Conservation (phyloP, 345 rosid species). For the Moricandia moricandioides region DNA sequence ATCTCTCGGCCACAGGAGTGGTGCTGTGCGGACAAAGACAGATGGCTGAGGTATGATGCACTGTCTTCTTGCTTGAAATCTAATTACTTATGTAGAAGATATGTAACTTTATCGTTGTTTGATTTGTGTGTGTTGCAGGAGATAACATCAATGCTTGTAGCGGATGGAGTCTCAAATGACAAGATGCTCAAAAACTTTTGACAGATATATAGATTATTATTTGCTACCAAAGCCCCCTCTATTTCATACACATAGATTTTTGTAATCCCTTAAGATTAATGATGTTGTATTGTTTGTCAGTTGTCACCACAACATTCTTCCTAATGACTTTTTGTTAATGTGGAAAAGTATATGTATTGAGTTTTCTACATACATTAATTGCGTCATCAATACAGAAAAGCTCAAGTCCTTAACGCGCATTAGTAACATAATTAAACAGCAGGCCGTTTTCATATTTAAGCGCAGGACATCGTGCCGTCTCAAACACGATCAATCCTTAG, state of each 20-base stretch:
- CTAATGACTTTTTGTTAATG: neutral
- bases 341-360: neutral
- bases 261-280: slow-evolving; percentile 22
- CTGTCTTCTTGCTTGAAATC: neutral
- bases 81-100: slow-evolving; percentile 7
- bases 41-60: slow-evolving; percentile 85
- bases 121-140: slow-evolving; percentile 53
- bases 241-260: slow-evolving; percentile 16
- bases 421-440: neutral
- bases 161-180: slow-evolving; percentile 66
- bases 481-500: slow-evolving; percentile 11
- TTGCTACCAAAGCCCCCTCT: slow-evolving; percentile 22
- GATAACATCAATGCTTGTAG: slow-evolving; percentile 66
- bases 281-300: slow-evolving; percentile 15
- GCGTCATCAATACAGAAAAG: neutral
- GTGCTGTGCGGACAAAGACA: slow-evolving; percentile 92
- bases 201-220: slow-evolving; percentile 31
- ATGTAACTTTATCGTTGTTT: neutral
- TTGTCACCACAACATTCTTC: slow-evolving; percentile 15
- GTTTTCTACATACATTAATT: neutral
- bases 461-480: slow-evolving; percentile 18
- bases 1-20: slow-evolving; percentile 59
- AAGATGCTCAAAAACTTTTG: slow-evolving; percentile 89
- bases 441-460: slow-evolving; percentile 3
- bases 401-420: neutral